Evolutionary conservation across 148 eudicot genomes (phyloP), one percentile per base, ranked within the genome.

Genomic region (Hydrangea macrophylla): DNA sequence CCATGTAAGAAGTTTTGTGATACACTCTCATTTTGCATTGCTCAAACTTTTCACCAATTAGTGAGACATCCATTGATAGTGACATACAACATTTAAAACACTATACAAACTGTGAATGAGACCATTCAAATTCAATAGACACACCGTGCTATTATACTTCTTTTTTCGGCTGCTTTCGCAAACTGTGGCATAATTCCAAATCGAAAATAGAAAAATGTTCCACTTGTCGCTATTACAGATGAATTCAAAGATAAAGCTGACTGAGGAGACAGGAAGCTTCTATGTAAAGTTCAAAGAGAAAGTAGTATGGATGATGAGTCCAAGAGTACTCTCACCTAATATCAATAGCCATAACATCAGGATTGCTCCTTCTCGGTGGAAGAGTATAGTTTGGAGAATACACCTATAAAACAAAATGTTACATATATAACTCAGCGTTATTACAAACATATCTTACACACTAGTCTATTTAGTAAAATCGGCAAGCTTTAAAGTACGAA

Each of bases 341-440:
- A 81, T 84, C 92, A 69, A 89, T 85, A 63, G 88, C 71, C 81
- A 85, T 71, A 44, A 86, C 89, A 75, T 86, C 92, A 30, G 80
- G 78, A 65, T 64, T 75, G 45, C 80, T 75, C 77, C 58, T 86
- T 35, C 80, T 80, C 23, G 80, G 88, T 11, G 90, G 92, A 45
- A 71, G 63, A 18, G 73, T 71, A 72, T 89, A 89, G 73, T 83
- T 83, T 50, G 96, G 96, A 9, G 90, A 58, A 66, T 77, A 89
- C 9, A 81, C 79, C 83, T 80, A 63, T 37, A 42, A 32, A 8
- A 56, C 30, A 61, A 26, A 15, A 30, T 23, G 24, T 9, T 18
- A 25, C 24, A 55, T 17, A 15, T 48, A 45, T 51, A 56, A 30
- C 12, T 22, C 36, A 18, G 59, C 36, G 27, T n/a, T 40, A 27